Base-by-base conservation (phyloP, 148 eudicot species). In the Camellia japonica region DNA sequence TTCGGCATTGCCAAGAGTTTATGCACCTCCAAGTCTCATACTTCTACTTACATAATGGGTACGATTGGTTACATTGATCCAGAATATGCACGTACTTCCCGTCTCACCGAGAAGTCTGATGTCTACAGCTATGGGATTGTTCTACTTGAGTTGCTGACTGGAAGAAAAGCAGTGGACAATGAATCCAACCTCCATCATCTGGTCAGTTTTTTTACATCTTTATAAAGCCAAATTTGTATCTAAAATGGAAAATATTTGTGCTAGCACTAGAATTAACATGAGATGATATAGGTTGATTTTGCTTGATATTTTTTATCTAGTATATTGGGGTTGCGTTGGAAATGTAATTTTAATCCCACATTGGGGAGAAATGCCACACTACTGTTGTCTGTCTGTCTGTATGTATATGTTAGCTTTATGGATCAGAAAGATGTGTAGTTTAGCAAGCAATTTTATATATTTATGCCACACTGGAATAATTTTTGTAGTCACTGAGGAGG, bases 11-110 rank as follows among this genome's bases (percentile, higher is more conserved):
- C 99, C 4, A 97, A 97, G 87, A 92, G 87, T 62, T 77, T 97
- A 19, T 94, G 96, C 82, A 60, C 90, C 19, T 86, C 98, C 4
- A 97, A 94, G 82, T 77, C 98, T 18, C 87, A 94, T 61, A 97
- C 99, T 13, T 97, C 99, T 42, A 97, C 99, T 51, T 94, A 85
- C 80, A 82, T 94, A n/a, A 85, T 97, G 99, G 99, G 99, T 64
- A 97, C 99, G 43, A 89, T 97, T 69, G 99, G 99, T 43, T 97
- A 97, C 80, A 97, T 97, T 3, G 99, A 97, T 75, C 99, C 99
- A 0, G 99, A 97, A 82, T 97, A 97, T 83, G 99, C 99, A 15
- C 97, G 99, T 5, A 97, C 98, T 71, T 94, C 98, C 0, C 97
- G 94, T 38, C 97, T 97, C 20, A 92, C 99, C 0, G 99, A 97